phyloP scores from a whole-genome alignment of 1,284 basidiomycete species.

The Erythrobasidium hasegawianum region DNA sequence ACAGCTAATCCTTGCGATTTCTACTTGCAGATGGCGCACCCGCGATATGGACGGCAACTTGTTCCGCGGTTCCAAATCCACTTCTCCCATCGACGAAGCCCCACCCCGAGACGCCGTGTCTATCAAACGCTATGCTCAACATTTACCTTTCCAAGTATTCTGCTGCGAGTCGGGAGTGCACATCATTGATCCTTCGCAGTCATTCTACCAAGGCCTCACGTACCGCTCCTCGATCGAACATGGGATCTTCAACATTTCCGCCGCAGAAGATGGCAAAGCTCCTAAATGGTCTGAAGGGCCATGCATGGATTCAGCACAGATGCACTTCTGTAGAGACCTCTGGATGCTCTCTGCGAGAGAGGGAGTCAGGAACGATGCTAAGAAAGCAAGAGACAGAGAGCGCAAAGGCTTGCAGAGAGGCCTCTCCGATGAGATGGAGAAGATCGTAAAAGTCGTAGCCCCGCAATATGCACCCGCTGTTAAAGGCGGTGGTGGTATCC shows the following conservation, averaged over 20 bases:
- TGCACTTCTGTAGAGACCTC: conserved; percentile 91
- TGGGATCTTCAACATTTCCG: conserved; percentile 59
- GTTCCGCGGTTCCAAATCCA: conserved; percentile 89
- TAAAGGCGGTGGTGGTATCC: conserved; percentile 16
- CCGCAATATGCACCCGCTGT: conserved; percentile 39
- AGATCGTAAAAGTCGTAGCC: conserved; percentile 47
- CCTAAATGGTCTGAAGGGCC: conserved; percentile 62
- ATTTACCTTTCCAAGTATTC: conserved; percentile 92
- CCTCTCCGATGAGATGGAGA: conserved; percentile 47
- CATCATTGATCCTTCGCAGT: conserved; percentile 85
- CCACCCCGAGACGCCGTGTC: conserved; percentile 79
- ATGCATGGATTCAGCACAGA: conserved; percentile 88
- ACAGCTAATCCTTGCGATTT: too few species aligned
- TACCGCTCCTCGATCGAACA: conserved; percentile 66
- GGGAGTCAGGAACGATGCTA: conserved; percentile 54
- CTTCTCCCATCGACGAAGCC: conserved; percentile 79
- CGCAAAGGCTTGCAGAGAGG: conserved; percentile 36
- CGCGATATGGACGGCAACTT: conserved; percentile 92
- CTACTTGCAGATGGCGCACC: conserved; percentile 75
- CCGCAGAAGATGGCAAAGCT: conserved; percentile 56
- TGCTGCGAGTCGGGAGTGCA: conserved; percentile 95
- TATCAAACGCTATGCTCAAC: conserved; percentile 74
- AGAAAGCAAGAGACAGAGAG: conserved; percentile 38
- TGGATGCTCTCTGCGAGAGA: conserved; percentile 79
- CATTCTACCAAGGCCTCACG: conserved; percentile 78